Evolutionary conservation across 345 rosid species (phyloP).

Genomic region (Psidium friedrichsthalianum): DNA sequence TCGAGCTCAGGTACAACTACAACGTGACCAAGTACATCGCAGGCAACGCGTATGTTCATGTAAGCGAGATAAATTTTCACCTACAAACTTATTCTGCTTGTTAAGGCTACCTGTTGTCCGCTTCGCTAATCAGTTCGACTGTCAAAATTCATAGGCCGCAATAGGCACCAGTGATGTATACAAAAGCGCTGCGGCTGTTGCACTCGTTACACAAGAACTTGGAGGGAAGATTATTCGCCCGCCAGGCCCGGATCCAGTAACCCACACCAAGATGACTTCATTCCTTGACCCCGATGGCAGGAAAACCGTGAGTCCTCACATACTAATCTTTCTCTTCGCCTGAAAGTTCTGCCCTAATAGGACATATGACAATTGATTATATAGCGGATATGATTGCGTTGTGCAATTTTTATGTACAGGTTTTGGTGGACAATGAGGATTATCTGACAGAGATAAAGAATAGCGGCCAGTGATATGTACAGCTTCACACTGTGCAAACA

Average conservation of each 20-base stretch:
- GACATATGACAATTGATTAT: neutral
- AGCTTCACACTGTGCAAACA: neutral
- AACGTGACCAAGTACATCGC: constrained; percentile 26
- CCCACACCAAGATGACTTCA: constrained; percentile 24
- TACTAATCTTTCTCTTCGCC: neutral
- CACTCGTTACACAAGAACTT: constrained; percentile 15
- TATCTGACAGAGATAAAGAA: constrained; percentile 19
- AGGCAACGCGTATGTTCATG: constrained; percentile 32
- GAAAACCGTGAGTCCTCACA: constrained; percentile 18
- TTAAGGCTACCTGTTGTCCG: neutral
- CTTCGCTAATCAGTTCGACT: neutral
- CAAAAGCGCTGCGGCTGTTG: constrained; percentile 28
- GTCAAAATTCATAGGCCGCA: constrained; percentile 6
- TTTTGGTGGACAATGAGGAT: constrained; percentile 35
- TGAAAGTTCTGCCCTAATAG: neutral
- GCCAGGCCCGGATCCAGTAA: constrained; percentile 26
- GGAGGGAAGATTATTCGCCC: constrained; percentile 31
- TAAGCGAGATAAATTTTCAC: neutral
- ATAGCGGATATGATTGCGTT: neutral
- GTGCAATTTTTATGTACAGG: constrained; percentile 5
- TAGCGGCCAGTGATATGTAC: neutral
- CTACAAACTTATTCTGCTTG: neutral
- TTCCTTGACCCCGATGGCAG: constrained; percentile 41
- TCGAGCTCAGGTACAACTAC: constrained; percentile 34
- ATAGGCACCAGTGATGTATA: constrained; percentile 34